A percentile compares a stretch with the other conserved stretches of the same genome.
phyloP scores from a whole-genome alignment of 768 basidiomycete species.

The Crepidotus variabilis region DNA sequence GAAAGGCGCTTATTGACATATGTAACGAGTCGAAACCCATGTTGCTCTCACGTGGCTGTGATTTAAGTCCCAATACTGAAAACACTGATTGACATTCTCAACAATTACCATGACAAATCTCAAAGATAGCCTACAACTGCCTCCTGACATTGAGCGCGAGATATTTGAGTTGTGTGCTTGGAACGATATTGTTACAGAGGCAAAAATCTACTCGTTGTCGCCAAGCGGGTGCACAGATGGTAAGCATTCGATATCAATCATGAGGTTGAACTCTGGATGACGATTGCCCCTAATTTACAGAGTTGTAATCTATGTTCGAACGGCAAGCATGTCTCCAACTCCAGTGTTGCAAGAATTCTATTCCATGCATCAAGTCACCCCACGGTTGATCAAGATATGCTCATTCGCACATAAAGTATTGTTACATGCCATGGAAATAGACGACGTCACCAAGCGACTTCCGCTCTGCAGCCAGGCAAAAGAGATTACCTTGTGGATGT shows the following conservation, averaged over 20 bases:
- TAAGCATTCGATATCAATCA: not conserved
- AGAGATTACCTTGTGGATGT: not conserved
- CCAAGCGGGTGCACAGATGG: not conserved
- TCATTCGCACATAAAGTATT: not conserved
- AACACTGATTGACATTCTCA: no score
- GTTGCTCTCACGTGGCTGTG: no score
- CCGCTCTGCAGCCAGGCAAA: not conserved
- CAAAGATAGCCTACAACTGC: not conserved
- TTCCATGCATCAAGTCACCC: not conserved
- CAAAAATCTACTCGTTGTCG: not conserved
- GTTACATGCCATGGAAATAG: not conserved
- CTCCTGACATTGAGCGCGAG: constrained; percentile 13
- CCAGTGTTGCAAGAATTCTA: not conserved
- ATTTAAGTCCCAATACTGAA: no score
- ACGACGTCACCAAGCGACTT: not conserved
- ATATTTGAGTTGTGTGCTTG: constrained; percentile 12
- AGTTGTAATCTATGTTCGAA: not conserved
- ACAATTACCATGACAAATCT: no score
- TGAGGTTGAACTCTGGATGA: not conserved
- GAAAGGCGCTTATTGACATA: constrained; percentile 26
- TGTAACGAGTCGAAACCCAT: not conserved
- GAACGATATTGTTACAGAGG: not conserved
- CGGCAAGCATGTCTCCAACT: not conserved
- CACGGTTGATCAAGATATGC: not conserved
- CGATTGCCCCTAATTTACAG: not conserved